phyloP scores from a whole-genome alignment of 2,329 filamentous ascomycete genomes.

The Colletotrichum sublineola region DNA sequence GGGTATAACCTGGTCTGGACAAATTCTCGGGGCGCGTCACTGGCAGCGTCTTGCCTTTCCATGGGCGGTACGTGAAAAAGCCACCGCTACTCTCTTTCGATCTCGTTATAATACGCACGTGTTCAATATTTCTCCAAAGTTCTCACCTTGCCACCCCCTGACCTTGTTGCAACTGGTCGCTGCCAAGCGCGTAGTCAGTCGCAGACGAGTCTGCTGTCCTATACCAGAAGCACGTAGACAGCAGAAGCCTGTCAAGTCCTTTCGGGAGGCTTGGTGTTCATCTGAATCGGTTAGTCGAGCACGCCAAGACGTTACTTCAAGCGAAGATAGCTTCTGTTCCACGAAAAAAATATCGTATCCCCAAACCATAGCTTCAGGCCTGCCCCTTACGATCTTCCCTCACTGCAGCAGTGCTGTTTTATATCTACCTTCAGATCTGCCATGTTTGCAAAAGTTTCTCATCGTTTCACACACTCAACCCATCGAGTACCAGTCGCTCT shows the following conservation, averaged over 20 bases:
- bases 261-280: constrained; percentile 13
- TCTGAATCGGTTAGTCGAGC: constrained; percentile 15
- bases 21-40: constrained; percentile 5
- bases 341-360: constrained; percentile 32
- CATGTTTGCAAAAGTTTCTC: constrained; percentile 11
- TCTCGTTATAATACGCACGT: constrained; percentile 18
- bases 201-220: constrained; percentile 12
- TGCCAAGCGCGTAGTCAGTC: constrained; percentile 27
- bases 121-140: constrained; percentile 8
- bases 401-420: constrained; percentile 27
- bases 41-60: background rate
- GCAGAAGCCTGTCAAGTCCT: constrained; percentile 12
- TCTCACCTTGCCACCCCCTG: constrained; percentile 21
- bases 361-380: constrained; percentile 16
- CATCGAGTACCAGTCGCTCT: constrained; percentile 25
- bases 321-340: constrained; percentile 24
- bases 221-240: background rate
- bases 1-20: constrained; percentile 19
- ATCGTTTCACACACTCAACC: constrained; percentile 11
- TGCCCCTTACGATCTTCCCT: constrained; percentile 17
- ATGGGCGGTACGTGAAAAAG: background rate
- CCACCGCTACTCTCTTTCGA: background rate
- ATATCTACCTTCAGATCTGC: constrained; percentile 35
- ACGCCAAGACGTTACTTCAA: constrained; percentile 30
- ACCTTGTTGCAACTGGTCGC: constrained; percentile 23